Evolutionary conservation across 75 land plant genomes (phyloP).

Genomic region (Azolla pinnata): DNA sequence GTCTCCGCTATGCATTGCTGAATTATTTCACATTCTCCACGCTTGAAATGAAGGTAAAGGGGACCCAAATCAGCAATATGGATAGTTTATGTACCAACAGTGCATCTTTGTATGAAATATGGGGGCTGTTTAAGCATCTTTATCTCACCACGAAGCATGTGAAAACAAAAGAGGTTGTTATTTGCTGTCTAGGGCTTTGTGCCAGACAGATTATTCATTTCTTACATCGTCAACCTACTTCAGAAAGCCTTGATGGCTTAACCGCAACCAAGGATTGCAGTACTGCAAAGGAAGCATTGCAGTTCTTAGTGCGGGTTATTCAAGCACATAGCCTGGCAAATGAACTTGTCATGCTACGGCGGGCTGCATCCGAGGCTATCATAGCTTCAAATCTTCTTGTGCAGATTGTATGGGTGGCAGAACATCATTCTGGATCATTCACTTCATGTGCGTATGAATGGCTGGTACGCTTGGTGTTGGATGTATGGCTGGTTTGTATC

Average conservation of each 20-base stretch:
- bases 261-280: neutral
- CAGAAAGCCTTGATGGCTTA: too few relatives aligned
- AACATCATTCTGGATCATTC: slow-evolving; percentile 6
- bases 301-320: slow-evolving; percentile 34
- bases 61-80: too few relatives aligned
- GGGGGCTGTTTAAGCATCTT: slow-evolving; percentile 31
- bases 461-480: slow-evolving; percentile 22
- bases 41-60: slow-evolving; percentile 18
- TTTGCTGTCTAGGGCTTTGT: slow-evolving; percentile 73
- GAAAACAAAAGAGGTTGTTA: slow-evolving; percentile 51
- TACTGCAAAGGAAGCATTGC: slow-evolving; percentile 15
- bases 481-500: slow-evolving; percentile 58
- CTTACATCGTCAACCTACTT: too few relatives aligned
- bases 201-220: slow-evolving; percentile 25
- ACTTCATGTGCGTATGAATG: slow-evolving; percentile 28
- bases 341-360: slow-evolving; percentile 72
- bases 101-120: too few relatives aligned
- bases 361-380: slow-evolving; percentile 68
- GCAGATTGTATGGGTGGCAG: slow-evolving; percentile 44
- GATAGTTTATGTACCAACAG: too few relatives aligned
- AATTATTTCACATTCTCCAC: slow-evolving; percentile 52
- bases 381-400: slow-evolving; percentile 64
- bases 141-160: slow-evolving; percentile 35
- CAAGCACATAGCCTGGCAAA: slow-evolving; percentile 47
- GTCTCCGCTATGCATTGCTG: slow-evolving; percentile 55